phyloP scores from a whole-genome alignment of 2,329 filamentous ascomycete species.

The Raffaelea ambrosiae region DNA sequence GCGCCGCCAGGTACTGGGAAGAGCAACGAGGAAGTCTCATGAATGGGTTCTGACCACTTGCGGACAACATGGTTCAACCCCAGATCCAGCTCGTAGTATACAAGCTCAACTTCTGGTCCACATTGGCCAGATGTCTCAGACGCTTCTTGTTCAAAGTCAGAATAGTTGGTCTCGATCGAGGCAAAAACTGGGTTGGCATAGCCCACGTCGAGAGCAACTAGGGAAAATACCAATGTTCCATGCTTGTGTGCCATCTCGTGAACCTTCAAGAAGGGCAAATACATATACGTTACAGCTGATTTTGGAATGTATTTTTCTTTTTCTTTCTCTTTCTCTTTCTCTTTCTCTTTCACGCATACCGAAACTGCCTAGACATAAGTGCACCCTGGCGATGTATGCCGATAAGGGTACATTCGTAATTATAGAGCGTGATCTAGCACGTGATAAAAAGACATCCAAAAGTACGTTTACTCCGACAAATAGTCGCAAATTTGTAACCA shows the following conservation, averaged over 20 bases:
- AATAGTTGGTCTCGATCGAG: slow-evolving; percentile 87
- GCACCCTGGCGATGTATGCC: too few species aligned
- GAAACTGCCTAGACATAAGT: too few species aligned
- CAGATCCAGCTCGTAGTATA: slow-evolving; percentile 96
- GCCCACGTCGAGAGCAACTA: slow-evolving; percentile 85
- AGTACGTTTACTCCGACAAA: too few species aligned
- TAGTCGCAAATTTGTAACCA: too few species aligned
- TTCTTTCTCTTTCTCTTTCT: too few species aligned
- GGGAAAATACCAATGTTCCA: slow-evolving; percentile 78
- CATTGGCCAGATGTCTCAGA: slow-evolving; percentile 73
- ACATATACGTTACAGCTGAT: too few species aligned
- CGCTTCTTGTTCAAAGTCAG: slow-evolving; percentile 80
- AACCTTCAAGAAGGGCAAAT: too few species aligned
- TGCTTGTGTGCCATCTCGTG: slow-evolving; percentile 95
- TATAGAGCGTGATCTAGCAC: too few species aligned
- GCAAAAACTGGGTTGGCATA: slow-evolving; percentile 98
- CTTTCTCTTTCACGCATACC: too few species aligned
- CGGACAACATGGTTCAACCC: slow-evolving; percentile 95
- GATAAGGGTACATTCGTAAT: too few species aligned
- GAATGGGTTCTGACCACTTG: slow-evolving; percentile 91
- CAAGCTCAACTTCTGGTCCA: slow-evolving; percentile 82
- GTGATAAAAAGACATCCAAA: too few species aligned
- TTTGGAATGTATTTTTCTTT: too few species aligned
- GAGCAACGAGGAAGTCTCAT: slow-evolving; percentile 77
- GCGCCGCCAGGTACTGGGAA: slow-evolving; percentile 93